Percentiles rank a stretch among this genome's conserved stretches.
Evolutionary conservation across 2,329 filamentous ascomycete genomes (phyloP).

Genomic region (Ascocoryne sarcoides): DNA sequence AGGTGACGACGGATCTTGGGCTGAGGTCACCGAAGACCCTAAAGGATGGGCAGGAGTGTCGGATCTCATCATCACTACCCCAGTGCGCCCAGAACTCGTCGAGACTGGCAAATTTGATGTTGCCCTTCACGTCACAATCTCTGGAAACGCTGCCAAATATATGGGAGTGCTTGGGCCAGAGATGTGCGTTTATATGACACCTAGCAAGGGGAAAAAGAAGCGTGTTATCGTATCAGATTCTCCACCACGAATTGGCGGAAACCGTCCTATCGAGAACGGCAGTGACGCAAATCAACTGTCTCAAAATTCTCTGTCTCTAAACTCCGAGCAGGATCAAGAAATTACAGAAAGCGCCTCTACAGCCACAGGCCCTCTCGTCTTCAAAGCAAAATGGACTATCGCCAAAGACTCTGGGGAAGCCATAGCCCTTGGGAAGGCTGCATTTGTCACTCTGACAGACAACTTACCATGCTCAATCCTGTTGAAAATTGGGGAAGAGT

Average conservation of each 20-base stretch:
- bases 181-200: neutral
- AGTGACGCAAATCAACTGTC: no score
- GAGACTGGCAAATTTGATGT: neutral
- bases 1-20: neutral
- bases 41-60: neutral
- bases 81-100: neutral
- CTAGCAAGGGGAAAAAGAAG: neutral
- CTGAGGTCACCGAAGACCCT: neutral
- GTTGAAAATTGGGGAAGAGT: neutral
- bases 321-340: neutral
- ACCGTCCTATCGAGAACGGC: neutral
- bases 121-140: neutral
- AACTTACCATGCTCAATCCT: slow-evolving; percentile 1
- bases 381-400: neutral
- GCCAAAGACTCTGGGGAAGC: neutral
- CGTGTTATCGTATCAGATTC: neutral
- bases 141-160: neutral
- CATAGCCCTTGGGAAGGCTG: slow-evolving; percentile 1
- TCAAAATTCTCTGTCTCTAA: neutral
- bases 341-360: neutral
- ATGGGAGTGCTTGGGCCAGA: neutral
- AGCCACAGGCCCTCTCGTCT: neutral
- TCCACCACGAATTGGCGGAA: neutral
- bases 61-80: neutral
- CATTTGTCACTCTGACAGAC: neutral